phyloP scores from a whole-genome alignment of 495 filamentous ascomycete species.

The Diplogelasinospora grovesii region DNA sequence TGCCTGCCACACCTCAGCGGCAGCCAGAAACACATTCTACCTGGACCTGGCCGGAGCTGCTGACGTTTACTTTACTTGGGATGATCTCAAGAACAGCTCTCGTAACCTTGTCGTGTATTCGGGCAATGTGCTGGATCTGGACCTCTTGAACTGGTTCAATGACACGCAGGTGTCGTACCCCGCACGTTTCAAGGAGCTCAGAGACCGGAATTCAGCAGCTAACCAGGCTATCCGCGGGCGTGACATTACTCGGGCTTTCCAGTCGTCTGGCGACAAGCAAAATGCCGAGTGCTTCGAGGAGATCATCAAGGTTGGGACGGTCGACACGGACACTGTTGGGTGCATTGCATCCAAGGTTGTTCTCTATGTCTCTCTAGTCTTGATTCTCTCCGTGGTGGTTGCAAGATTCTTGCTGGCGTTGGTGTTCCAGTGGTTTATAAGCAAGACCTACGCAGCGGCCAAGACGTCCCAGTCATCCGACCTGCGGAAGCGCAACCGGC shows the following conservation, averaged over 20 bases:
- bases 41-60: slow-evolving; percentile 47
- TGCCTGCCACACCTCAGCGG: slow-evolving; percentile 73
- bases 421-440: slow-evolving; percentile 92
- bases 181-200: slow-evolving; percentile 68
- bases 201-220: slow-evolving; percentile 36
- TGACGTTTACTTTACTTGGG: slow-evolving; percentile 91
- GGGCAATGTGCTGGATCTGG: slow-evolving; percentile 87
- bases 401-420: slow-evolving; percentile 87
- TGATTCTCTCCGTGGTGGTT: slow-evolving; percentile 85
- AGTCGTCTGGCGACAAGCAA: slow-evolving; percentile 66
- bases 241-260: slow-evolving; percentile 84
- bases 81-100: slow-evolving; percentile 80
- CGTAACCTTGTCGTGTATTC: slow-evolving; percentile 91
- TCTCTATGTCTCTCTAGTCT: slow-evolving; percentile 85
- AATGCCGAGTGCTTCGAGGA: slow-evolving; percentile 80
- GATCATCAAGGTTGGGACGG: slow-evolving; percentile 90
- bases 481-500: slow-evolving; percentile 72
- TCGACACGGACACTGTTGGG: slow-evolving; percentile 93
- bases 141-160: slow-evolving; percentile 89
- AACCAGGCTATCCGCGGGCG: slow-evolving; percentile 76
- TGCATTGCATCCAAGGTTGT: slow-evolving; percentile 98
- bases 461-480: slow-evolving; percentile 67
- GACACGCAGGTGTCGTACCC: slow-evolving; percentile 74
- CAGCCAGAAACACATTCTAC: slow-evolving; percentile 70
- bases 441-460: slow-evolving; percentile 68